Evolutionary conservation across 352 stramenopile species (phyloP).

Genomic region (Phytophthora vignae): DNA sequence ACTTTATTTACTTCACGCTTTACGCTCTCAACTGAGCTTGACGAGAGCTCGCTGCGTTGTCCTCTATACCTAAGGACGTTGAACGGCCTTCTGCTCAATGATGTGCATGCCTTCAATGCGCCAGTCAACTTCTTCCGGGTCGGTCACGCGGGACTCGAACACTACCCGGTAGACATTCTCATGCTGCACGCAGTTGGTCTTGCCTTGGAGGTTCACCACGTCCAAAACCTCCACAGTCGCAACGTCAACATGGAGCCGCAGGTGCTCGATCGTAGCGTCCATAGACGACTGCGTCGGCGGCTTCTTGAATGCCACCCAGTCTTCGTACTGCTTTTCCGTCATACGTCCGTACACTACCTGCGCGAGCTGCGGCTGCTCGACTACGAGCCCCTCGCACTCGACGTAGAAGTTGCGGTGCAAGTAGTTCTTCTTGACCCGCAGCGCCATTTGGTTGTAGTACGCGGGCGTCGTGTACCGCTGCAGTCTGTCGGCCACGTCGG

Average conservation of each 20-base stretch:
- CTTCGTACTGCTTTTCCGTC: constrained; percentile 47
- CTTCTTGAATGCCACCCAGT: constrained; percentile 34
- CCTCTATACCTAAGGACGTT: constrained; percentile 5
- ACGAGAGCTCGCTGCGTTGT: too few species aligned
- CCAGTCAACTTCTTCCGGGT: constrained; percentile 69
- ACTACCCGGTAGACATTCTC: constrained; percentile 44
- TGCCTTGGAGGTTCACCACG: constrained; percentile 27
- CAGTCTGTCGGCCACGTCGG: constrained; percentile 29
- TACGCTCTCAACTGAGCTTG: too few species aligned
- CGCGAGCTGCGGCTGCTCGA: constrained; percentile 47
- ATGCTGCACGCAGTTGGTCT: constrained; percentile 37
- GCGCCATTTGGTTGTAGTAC: constrained; percentile 47
- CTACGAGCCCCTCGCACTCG: constrained; percentile 46
- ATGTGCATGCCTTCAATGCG: constrained; percentile 52
- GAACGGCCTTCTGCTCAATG: constrained; percentile 25
- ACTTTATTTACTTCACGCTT: too few species aligned
- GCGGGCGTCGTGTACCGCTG: constrained; percentile 32
- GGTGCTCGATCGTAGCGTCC: constrained; percentile 45
- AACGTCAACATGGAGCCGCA: constrained; percentile 47
- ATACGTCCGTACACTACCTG: constrained; percentile 46
- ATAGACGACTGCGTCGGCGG: neutral
- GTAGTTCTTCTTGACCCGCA: constrained; percentile 58
- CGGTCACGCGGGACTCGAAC: constrained; percentile 70
- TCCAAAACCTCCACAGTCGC: constrained; percentile 54
- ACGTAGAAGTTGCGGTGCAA: constrained; percentile 46